A percentile compares a stretch with the other conserved stretches of the same genome.
phyloP scores from a whole-genome alignment of 192 early-diverging fungal genomes.

The Oehlia diaphana region DNA sequence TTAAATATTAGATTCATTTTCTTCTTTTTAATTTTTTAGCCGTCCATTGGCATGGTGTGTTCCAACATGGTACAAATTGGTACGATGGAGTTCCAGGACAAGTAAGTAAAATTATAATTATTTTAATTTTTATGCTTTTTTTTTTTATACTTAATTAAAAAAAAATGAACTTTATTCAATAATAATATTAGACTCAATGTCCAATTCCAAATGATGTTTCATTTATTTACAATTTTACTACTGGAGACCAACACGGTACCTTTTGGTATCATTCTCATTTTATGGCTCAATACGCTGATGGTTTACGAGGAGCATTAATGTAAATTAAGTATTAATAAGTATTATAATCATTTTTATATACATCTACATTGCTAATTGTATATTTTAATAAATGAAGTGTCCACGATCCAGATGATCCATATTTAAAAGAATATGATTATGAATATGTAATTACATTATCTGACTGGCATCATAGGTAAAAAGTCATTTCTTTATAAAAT shows the following conservation, averaged over 20 bases:
- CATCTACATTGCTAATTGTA: too few relatives aligned
- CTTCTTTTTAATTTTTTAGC: not conserved
- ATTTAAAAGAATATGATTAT: conserved; percentile 32
- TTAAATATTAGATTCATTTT: too few relatives aligned
- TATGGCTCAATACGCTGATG: conserved; percentile 32
- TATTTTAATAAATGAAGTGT: not conserved
- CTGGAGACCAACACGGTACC: conserved; percentile 36
- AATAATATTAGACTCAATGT: conserved; percentile 32
- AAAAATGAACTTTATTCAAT: too few relatives aligned
- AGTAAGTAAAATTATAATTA: not conserved
- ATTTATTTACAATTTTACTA: conserved; percentile 34
- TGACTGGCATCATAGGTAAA: conserved; percentile 32
- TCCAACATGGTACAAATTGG: conserved; percentile 49
- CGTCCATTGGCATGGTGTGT: conserved; percentile 53
- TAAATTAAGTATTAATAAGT: not conserved
- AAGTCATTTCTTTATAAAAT: too few relatives aligned
- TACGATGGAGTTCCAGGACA: conserved; percentile 49
- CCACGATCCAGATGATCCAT: conserved; percentile 32
- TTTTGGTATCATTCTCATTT: conserved; percentile 54
- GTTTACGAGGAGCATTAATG: conserved; percentile 19
- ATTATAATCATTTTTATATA: too few relatives aligned
- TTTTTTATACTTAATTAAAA: too few relatives aligned
- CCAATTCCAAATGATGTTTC: conserved; percentile 32
- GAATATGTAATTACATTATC: conserved; percentile 36
- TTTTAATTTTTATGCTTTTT: too few relatives aligned